Conservation (phyloP, 805 yeast species). For the Lipomyces yamanashiensis region DNA sequence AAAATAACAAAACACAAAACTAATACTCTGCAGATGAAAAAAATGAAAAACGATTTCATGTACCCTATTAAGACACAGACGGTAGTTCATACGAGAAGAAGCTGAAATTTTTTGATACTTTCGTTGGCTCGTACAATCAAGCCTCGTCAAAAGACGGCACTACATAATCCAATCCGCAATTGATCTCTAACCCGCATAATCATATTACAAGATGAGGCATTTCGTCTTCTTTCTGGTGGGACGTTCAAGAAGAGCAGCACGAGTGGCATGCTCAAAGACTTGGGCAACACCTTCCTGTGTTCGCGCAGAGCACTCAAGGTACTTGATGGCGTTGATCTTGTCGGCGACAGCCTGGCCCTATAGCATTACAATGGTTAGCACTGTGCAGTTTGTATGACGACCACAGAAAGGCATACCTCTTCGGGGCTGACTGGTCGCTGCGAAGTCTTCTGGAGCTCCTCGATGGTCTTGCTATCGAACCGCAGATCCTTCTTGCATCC, state of each 20-base stretch:
- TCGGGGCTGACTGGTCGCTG: conserved; percentile 79
- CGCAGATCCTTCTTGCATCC: conserved; percentile 92
- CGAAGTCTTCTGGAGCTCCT: conserved; percentile 71
- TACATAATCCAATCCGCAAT: conserved; percentile 7
- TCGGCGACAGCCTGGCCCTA: conserved; percentile 81
- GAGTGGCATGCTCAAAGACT: conserved; percentile 89
- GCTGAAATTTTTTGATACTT: background rate
- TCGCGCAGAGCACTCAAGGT: conserved; percentile 91
- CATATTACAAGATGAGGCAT: conserved; percentile 64
- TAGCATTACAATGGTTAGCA: background rate
- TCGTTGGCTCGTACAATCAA: background rate
- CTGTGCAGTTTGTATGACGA: background rate
- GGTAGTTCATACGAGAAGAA: background rate
- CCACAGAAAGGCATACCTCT: conserved; percentile 49
- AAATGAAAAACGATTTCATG: conserved; percentile 7
- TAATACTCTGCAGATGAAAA: background rate
- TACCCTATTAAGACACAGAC: conserved; percentile 10
- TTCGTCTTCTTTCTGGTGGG: conserved; percentile 51
- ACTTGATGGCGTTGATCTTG: conserved; percentile 83
- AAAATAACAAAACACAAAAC: background rate
- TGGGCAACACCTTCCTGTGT: conserved; percentile 90
- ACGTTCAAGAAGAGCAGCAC: conserved; percentile 82
- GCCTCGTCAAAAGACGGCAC: conserved; percentile 9
- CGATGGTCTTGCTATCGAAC: conserved; percentile 77
- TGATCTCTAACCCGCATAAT: conserved; percentile 5